Base-by-base conservation (phyloP, 108 stramenopile genomes). In the Cyclotella choctawhatcheeana region DNA sequence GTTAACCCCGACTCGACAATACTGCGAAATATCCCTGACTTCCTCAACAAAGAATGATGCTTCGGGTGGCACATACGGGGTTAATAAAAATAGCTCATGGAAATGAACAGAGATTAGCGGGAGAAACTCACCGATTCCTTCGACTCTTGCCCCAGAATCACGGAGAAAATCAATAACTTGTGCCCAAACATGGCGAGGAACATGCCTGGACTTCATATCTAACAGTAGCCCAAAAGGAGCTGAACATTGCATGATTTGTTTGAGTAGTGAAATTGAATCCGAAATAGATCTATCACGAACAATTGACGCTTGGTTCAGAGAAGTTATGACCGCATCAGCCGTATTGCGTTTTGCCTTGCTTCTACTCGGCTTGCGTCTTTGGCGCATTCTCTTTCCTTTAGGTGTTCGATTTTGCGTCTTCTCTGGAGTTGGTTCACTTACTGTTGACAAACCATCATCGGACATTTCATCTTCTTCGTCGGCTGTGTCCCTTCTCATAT, bases 161-260 rank as follows among this genome's bases (percentile, higher is more conserved):
- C 85, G 85, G 22, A 92, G 58, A 32, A 72, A 80, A 45, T 91
- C 87, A 27, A 95, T 72, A 6, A 91, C 86, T 58, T 87, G 62
- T 32, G 82, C 82, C 89, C 91, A 90, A 14, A 95, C 83, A 5
- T 67, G 70, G 29, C 88, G 79, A 5, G 94, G 85, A 16, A 95
- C 88, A 56, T 92, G 87, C 17, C 94, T 66, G n/a, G 91, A 92
- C 65, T 95, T 95, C 53, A 95, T 71, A 72, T 95, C 94, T 40
- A 95, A 58, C 0, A 95, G 76, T 4, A 95, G 37, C 31, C 88
- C 86, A 79, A 93, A 63, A 12, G 91, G 90, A 55, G 82, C 70
- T 8, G 86, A 63, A 50, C 82, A 75, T 52, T 74, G 44, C 44
- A 85, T 80, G 10, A 92, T 88, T 5, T 56, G 54, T 63, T 87